These are phyloP conservation scores for Boletus vinaceobasis DNA, from an alignment of 768 basidiomycete genomes.

Conservation along the genomic window DNA sequence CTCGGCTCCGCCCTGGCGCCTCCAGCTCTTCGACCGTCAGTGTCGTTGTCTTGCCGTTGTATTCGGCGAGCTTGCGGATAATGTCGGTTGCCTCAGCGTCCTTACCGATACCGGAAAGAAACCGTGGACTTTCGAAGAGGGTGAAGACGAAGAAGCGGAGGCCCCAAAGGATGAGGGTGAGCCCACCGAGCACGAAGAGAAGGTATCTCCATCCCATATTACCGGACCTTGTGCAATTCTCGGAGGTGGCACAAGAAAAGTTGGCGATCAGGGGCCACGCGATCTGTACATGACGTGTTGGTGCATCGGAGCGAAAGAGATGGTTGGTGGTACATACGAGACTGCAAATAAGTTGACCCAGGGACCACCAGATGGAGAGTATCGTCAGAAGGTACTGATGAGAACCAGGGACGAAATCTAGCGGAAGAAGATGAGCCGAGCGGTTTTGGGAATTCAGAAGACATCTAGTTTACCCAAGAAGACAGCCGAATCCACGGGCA, in stretches of 20 bases:
- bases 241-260: slow-evolving; percentile 43
- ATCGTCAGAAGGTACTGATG: slow-evolving; percentile 60
- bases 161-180: slow-evolving; percentile 51
- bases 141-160: slow-evolving; percentile 52
- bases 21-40: slow-evolving; percentile 46
- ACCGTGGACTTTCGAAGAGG: slow-evolving; percentile 56
- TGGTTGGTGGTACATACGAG: slow-evolving; percentile 32
- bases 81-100: slow-evolving; percentile 50
- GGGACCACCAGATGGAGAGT: slow-evolving; percentile 57
- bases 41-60: slow-evolving; percentile 42
- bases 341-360: slow-evolving; percentile 51
- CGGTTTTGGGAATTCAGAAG: not conserved
- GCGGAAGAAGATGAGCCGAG: slow-evolving; percentile 8
- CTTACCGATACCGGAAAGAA: slow-evolving; percentile 50
- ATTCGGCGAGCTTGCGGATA: slow-evolving; percentile 47
- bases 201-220: slow-evolving; percentile 70
- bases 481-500: slow-evolving; percentile 53
- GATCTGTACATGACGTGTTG: slow-evolving; percentile 31
- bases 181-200: slow-evolving; percentile 48
- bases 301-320: not conserved
- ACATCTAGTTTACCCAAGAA: slow-evolving; percentile 39
- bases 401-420: slow-evolving; percentile 49
- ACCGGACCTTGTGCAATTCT: slow-evolving; percentile 37
- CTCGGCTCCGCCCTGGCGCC: slow-evolving; percentile 25
- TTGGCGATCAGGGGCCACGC: slow-evolving; percentile 60